Evolutionary conservation across 805 yeast genomes (phyloP).

Genomic region (Teunomyces funiuensis): DNA sequence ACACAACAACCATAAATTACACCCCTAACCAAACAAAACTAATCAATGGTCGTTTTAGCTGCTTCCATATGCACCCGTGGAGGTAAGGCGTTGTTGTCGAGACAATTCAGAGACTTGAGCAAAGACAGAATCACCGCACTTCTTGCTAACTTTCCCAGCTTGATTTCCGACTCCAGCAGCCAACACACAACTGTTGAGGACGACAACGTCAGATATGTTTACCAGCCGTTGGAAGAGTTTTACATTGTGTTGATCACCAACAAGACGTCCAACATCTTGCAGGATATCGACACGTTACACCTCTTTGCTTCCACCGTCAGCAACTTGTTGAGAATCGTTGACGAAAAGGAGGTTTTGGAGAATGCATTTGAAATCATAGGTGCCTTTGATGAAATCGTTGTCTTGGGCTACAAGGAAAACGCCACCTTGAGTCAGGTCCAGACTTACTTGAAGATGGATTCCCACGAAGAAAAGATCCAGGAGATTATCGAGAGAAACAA

Average conservation of each 20-base stretch:
- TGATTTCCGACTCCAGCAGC: constrained; percentile 64
- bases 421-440: constrained; percentile 77
- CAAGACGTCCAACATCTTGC: constrained; percentile 85
- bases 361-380: constrained; percentile 85
- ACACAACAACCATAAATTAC: neutral
- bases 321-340: constrained; percentile 65
- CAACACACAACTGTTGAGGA: constrained; percentile 96
- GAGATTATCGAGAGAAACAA: constrained; percentile 96
- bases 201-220: constrained; percentile 87
- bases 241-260: constrained; percentile 90
- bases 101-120: constrained; percentile 85
- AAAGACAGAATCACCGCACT: constrained; percentile 84
- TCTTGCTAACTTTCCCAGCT: constrained; percentile 79
- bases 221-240: constrained; percentile 92
- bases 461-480: constrained; percentile 97
- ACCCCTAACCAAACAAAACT: neutral
- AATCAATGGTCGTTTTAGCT: constrained; percentile 76
- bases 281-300: constrained; percentile 90
- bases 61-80: constrained; percentile 92
- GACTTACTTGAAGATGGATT: constrained; percentile 94
- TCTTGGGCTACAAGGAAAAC: constrained; percentile 87
- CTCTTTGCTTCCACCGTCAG: constrained; percentile 81
- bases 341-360: constrained; percentile 79
- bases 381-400: constrained; percentile 92
- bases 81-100: constrained; percentile 87